Conservation (phyloP, 139 green algal species). For the Astrephomene gubernaculifera region DNA sequence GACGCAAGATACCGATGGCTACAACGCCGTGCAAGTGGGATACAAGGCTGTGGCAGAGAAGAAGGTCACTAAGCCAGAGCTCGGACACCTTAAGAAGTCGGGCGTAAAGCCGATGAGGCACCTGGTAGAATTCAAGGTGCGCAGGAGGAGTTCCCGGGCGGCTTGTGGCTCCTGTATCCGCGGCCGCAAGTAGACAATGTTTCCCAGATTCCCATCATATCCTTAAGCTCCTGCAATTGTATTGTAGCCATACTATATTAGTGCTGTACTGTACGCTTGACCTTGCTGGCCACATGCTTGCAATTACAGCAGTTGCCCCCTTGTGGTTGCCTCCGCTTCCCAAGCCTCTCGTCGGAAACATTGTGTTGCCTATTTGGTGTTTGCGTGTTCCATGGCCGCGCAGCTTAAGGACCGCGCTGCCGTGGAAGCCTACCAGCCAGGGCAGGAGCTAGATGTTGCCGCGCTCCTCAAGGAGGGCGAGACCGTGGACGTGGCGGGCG, state of each 20-base stretch:
- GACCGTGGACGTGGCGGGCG: constrained; percentile 92
- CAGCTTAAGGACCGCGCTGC: constrained; percentile 73
- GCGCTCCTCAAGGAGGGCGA: constrained; percentile 97
- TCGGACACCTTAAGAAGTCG: constrained; percentile 93
- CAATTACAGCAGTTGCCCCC: no score
- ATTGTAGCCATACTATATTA: no score
- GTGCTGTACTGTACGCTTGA: no score
- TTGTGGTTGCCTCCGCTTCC: no score
- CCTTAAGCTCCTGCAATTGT: no score
- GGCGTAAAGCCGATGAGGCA: constrained; percentile 82
- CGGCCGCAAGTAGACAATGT: no score
- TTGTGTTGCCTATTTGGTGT: background rate
- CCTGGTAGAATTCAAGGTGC: constrained; percentile 94
- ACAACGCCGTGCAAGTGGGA: constrained; percentile 89
- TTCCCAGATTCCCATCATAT: no score
- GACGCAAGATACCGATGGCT: constrained; percentile 92
- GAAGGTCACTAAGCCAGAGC: constrained; percentile 94
- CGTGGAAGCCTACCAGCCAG: constrained; percentile 75
- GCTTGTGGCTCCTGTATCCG: no score
- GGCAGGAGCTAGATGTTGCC: constrained; percentile 85
- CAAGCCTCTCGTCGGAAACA: no score
- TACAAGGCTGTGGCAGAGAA: constrained; percentile 82
- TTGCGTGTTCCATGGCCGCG: background rate
- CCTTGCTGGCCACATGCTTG: no score
- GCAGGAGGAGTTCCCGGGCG: background rate